Base-by-base conservation (phyloP, 2,329 filamentous ascomycete genomes). In the Fusarium piperis region DNA sequence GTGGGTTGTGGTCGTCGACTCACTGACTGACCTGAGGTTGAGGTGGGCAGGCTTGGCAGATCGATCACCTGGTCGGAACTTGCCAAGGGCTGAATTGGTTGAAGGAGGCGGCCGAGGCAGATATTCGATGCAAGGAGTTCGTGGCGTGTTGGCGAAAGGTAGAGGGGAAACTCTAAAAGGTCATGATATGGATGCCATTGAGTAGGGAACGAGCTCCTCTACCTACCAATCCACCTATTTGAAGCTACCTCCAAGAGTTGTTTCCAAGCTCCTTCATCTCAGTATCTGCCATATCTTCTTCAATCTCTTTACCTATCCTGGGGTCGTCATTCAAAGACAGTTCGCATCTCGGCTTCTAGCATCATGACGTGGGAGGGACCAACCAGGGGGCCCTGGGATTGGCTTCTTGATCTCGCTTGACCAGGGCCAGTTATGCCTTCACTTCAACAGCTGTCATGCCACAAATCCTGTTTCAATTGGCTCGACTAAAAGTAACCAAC, bases 1-100 rank as follows among this genome's bases (percentile, higher is more conserved):
- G 10, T 6, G 13, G n/a, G n/a, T n/a, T n/a, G 18, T 20, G 11
- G 11, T 26, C 20, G 41, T 48, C 44, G 26, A 48, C 26, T 48
- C 44, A n/a, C n/a, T n/a, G n/a, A 48, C 44, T 48, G 23, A 28
- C 44, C 52, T 55, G 64, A 64, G 63, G 28, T n/a, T 61, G 69
- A 59, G 23, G 28, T 15, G 35, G 48, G 32, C 55, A 46, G 48
- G 41, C 36, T 58, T 60, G 35, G 59, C 44, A 59, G 51, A 38
- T 46, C 30, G 35, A 58, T 5, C 39, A 53, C 30, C 18, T 70
- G 57, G 41, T n/a, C 41, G n/a, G 51, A 52, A 62, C 18, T 64
- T 63, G 55, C 51, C 65, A 60, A 57, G 59, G 10, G 15, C 55
- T 26, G 55, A 51, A 33, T 18, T 53, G 30, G 44, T 30, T 30